Conservation (phyloP, 106 monocot species). For the Dioscorea alata region DNA sequence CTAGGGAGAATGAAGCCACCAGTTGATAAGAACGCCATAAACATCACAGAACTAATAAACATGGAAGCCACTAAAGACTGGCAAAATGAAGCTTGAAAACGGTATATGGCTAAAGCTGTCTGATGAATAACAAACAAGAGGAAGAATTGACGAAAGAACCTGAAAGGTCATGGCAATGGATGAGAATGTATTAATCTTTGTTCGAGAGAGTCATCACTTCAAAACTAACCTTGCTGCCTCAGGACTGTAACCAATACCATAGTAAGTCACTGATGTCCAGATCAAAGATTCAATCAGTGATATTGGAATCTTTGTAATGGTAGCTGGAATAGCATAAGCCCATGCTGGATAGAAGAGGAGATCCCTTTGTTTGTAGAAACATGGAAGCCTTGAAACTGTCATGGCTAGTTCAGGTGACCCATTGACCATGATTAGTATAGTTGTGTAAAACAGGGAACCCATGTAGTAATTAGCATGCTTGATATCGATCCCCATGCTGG, state of each 20-base stretch:
- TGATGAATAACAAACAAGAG: conserved; percentile 53
- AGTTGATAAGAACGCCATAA: conserved; percentile 32
- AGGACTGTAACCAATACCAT: conserved; percentile 69
- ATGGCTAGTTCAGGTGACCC: conserved; percentile 60
- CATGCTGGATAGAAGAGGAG: conserved; percentile 84
- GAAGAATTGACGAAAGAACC: conserved; percentile 71
- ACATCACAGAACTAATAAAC: conserved; percentile 9
- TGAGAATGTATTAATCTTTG: too few relatives aligned
- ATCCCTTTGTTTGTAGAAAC: conserved; percentile 82
- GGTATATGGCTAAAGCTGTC: conserved; percentile 54
- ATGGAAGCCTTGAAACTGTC: conserved; percentile 62
- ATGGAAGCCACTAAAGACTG: conserved; percentile 27
- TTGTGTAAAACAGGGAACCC: conserved; percentile 58
- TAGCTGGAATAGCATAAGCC: conserved; percentile 66
- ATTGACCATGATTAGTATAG: conserved; percentile 44
- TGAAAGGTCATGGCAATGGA: neutral
- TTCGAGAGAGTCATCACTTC: too few relatives aligned
- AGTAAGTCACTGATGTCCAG: conserved; percentile 70
- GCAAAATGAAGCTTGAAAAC: conserved; percentile 45
- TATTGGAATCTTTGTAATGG: conserved; percentile 59
- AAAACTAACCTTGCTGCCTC: conserved; percentile 40
- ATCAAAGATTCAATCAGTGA: conserved; percentile 61
- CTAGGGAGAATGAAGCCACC: conserved; percentile 69
- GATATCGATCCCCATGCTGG: conserved; percentile 35
- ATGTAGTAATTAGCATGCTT: conserved; percentile 55